A percentile compares a stretch with the other conserved stretches of the same genome.
These are phyloP conservation scores for Canna indica DNA, from an alignment of 176 grass and related monocot species.

Conservation along the genomic window DNA sequence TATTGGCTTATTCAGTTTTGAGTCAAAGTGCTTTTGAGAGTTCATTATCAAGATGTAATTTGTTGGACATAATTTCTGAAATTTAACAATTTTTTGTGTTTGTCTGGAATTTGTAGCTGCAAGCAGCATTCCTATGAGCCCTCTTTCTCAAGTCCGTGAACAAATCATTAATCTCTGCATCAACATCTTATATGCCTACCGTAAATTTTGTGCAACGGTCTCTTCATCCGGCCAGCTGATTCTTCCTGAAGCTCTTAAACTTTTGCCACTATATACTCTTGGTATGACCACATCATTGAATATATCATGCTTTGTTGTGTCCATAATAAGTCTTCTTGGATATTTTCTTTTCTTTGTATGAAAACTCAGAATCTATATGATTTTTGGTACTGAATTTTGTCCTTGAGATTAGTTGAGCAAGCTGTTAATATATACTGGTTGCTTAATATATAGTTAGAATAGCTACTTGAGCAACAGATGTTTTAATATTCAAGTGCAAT, in stretches of 20 bases:
- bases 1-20: neutral
- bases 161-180: slow-evolving; percentile 68
- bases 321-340: neutral
- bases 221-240: slow-evolving; percentile 74
- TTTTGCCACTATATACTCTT: slow-evolving; percentile 79
- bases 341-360: neutral
- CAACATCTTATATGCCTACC: slow-evolving; percentile 72
- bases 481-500: too few species aligned
- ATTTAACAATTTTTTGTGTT: neutral
- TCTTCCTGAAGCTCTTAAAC: slow-evolving; percentile 84
- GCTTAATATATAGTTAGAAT: too few species aligned
- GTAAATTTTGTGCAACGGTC: slow-evolving; percentile 75
- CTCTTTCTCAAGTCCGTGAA: slow-evolving; percentile 52
- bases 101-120: slow-evolving; percentile 32
- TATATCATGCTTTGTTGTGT: neutral
- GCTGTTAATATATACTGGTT: neutral
- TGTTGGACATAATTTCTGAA: neutral
- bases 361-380: neutral
- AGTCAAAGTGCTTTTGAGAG: neutral
- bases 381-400: neutral
- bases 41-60: neutral
- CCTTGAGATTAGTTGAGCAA: neutral
- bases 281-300: slow-evolving; percentile 32
- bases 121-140: slow-evolving; percentile 44
- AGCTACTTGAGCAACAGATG: too few species aligned